Percentiles rank a stretch among this genome's conserved stretches.
phyloP scores from a whole-genome alignment of 345 rosid species.

The Eucalyptus sp. region DNA sequence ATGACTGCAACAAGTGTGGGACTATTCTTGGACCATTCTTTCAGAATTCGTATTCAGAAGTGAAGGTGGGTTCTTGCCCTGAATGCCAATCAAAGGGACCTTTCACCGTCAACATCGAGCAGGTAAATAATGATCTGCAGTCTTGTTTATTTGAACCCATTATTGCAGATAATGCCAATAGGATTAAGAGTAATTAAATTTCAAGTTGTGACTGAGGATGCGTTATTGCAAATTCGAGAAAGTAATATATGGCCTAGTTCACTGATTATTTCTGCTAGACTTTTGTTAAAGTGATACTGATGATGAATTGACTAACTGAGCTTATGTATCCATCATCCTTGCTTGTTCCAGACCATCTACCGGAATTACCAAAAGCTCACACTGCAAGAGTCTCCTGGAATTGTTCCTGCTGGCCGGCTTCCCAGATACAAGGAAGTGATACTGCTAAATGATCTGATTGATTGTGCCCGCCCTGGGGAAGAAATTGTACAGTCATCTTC shows the following conservation, averaged over 20 bases:
- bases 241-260: not conserved
- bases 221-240: not conserved
- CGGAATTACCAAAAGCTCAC: slow-evolving; percentile 96
- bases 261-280: not conserved
- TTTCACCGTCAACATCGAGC: slow-evolving; percentile 89
- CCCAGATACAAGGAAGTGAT: slow-evolving; percentile 99
- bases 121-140: slow-evolving; percentile 26
- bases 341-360: slow-evolving; percentile 68
- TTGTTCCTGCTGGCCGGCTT: slow-evolving; percentile 97
- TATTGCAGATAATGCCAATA: not conserved
- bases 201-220: not conserved
- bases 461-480: slow-evolving; percentile 97
- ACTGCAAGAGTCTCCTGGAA: slow-evolving; percentile 98
- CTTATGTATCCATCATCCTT: not conserved
- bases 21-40: slow-evolving; percentile 86
- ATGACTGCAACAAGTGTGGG: slow-evolving; percentile 97
- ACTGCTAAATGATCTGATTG: slow-evolving; percentile 83
- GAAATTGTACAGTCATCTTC: slow-evolving; percentile 53
- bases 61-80: slow-evolving; percentile 97
- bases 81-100: slow-evolving; percentile 99
- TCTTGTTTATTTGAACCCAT: not conserved
- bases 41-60: slow-evolving; percentile 97
- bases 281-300: not conserved
- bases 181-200: not conserved
- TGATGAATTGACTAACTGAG: not conserved